Conservation (phyloP, 2,329 filamentous ascomycete species). For the Sclerotinia trifoliorum region DNA sequence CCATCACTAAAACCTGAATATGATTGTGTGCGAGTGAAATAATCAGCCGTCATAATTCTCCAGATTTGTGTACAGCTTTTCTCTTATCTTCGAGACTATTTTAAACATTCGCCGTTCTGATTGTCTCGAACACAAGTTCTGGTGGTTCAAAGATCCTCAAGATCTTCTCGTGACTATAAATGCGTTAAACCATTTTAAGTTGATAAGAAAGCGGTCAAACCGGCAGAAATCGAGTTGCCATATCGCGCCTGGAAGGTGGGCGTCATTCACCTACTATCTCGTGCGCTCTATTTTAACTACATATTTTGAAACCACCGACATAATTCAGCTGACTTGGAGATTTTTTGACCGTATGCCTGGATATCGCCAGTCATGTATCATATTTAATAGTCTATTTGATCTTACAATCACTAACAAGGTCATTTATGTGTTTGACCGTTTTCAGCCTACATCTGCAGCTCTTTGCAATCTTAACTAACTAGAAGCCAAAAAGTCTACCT, state of each 20-base stretch:
- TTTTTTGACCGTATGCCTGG: conserved; percentile 8
- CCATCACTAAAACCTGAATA: conserved; percentile 32
- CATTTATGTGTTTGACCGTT: conserved; percentile 28
- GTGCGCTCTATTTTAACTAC: conserved; percentile 15
- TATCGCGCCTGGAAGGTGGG: background rate
- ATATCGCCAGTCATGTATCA: conserved; percentile 3
- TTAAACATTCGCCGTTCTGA: background rate
- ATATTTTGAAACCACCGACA: conserved; percentile 15
- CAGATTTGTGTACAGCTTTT: background rate
- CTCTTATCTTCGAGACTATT: background rate
- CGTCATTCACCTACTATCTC: conserved; percentile 13
- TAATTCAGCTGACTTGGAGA: conserved; percentile 11
- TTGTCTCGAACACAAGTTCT: conserved; percentile 7
- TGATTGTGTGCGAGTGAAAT: conserved; percentile 31
- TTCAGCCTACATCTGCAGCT: conserved; percentile 26
- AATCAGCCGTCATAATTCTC: conserved; percentile 36
- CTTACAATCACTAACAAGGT: conserved; percentile 4
- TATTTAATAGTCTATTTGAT: conserved; percentile 4
- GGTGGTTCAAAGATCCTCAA: background rate
- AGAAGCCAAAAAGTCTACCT: background rate
- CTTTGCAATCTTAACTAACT: conserved; percentile 3
- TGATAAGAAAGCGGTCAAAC: conserved; percentile 23
- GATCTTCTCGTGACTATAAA: background rate
- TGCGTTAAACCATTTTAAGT: conserved; percentile 5
- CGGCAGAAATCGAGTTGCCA: conserved; percentile 5